Conservation (phyloP, 495 filamentous ascomycete species). For the Jackrogersella minutella region DNA sequence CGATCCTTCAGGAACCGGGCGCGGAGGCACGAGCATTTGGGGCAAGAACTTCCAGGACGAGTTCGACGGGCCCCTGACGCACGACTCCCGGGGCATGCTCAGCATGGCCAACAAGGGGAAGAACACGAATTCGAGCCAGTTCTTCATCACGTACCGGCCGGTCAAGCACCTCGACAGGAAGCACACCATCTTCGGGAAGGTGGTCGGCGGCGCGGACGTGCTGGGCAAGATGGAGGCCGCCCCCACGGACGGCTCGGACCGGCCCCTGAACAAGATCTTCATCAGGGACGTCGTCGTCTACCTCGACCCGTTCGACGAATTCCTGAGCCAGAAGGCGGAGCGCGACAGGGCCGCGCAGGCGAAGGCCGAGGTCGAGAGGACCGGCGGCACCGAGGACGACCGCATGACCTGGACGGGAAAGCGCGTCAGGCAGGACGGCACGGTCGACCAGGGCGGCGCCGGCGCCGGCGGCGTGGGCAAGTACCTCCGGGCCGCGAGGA, state of each 20-base stretch:
- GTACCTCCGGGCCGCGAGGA: conserved; percentile 71
- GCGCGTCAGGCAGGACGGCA: conserved; percentile 69
- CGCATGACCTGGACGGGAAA: conserved; percentile 93
- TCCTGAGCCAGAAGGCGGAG: conserved; percentile 68
- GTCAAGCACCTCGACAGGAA: conserved; percentile 88
- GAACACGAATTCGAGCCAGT: conserved; percentile 94
- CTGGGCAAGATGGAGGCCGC: conserved; percentile 78
- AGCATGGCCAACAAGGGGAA: conserved; percentile 99
- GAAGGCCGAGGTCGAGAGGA: conserved; percentile 59
- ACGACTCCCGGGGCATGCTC: conserved; percentile 79
- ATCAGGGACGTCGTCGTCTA: conserved; percentile 88
- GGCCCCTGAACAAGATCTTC: conserved; percentile 75
- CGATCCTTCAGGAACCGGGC: conserved; percentile 89
- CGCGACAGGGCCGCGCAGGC: conserved; percentile 59
- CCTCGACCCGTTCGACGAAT: conserved; percentile 96
- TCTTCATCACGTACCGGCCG: conserved; percentile 90
- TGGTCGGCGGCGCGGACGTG: conserved; percentile 80
- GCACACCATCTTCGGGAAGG: conserved; percentile 91
- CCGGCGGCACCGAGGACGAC: conserved; percentile 76
- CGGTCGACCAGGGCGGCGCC: conserved; percentile 52
- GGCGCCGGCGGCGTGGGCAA: conserved; percentile 75
- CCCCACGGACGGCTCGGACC: conserved; percentile 69
- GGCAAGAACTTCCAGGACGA: conserved; percentile 92
- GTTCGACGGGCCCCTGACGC: conserved; percentile 84
- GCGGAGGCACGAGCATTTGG: conserved; percentile 89